Evolutionary conservation across 257 asterid species (phyloP).

Genomic region (Solanum pimpinellifolium): DNA sequence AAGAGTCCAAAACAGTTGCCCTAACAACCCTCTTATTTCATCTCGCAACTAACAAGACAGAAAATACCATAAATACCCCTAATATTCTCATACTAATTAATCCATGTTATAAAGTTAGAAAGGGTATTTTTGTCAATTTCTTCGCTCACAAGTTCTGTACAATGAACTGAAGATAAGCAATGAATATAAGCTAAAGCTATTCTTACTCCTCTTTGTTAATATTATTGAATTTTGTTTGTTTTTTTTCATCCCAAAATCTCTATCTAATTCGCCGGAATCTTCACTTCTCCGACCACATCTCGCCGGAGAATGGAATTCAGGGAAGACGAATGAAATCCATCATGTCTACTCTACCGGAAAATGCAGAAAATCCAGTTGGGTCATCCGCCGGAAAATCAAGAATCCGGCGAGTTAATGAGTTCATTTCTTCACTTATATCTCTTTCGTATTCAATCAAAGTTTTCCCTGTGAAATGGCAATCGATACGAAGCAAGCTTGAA

Average conservation of each 20-base stretch:
- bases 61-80: not conserved
- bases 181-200: not conserved
- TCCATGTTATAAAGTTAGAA: not conserved
- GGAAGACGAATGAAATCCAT: not conserved
- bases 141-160: constrained; percentile 10
- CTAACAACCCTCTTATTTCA: not conserved
- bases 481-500: constrained; percentile 47
- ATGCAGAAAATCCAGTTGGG: not conserved
- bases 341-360: constrained; percentile 16
- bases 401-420: constrained; percentile 25
- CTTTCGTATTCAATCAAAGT: constrained; percentile 51
- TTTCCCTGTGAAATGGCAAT: constrained; percentile 63
- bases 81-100: not conserved
- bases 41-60: not conserved
- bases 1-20: not conserved
- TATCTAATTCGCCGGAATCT: constrained; percentile 30
- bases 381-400: constrained; percentile 12
- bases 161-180: constrained; percentile 14
- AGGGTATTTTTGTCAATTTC: not conserved
- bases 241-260: not conserved
- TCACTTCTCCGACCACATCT: not conserved
- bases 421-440: constrained; percentile 50
- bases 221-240: not conserved
- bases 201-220: constrained; percentile 22
- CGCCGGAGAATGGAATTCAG: not conserved